phyloP scores from a whole-genome alignment of 1,139 yeast species.

The Blastobotrys buckinghamii region DNA sequence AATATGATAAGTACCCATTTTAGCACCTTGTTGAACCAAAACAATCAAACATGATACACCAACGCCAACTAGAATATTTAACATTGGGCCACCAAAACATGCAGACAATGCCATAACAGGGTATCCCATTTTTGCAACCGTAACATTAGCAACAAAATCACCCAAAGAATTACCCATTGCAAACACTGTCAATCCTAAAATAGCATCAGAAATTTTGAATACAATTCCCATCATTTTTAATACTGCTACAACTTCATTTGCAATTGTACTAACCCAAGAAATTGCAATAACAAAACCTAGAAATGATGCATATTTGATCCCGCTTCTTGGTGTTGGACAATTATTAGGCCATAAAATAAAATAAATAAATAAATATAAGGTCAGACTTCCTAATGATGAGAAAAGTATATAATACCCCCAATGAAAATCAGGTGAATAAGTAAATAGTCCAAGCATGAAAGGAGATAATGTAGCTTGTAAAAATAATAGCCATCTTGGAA shows the following conservation, averaged over 20 bases:
- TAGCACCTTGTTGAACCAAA: conserved; percentile 28
- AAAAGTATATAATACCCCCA: conserved; percentile 1
- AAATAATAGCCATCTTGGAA: conserved; percentile 21
- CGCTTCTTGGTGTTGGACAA: neutral
- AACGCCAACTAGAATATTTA: conserved; percentile 56
- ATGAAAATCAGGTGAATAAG: conserved; percentile 7
- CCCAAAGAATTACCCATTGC: conserved; percentile 93
- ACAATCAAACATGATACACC: conserved; percentile 61
- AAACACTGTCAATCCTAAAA: conserved; percentile 78
- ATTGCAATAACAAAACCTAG: conserved; percentile 65
- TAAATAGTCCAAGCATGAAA: conserved; percentile 17
- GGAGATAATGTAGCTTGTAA: conserved; percentile 30
- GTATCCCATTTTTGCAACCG: conserved; percentile 80
- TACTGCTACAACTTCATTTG: conserved; percentile 67
- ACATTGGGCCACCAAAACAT: conserved; percentile 87
- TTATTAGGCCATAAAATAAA: neutral
- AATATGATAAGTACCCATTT: conserved; percentile 30
- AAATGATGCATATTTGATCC: conserved; percentile 22
- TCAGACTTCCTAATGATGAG: neutral
- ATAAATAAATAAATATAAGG: neutral
- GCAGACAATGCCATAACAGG: conserved; percentile 93
- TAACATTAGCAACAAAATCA: conserved; percentile 77
- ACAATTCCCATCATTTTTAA: conserved; percentile 58
- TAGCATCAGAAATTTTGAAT: conserved; percentile 65
- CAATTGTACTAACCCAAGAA: conserved; percentile 68